These are phyloP conservation scores for Pythium myriotylum DNA, from an alignment of 352 stramenopile genomes.

Conservation along the genomic window DNA sequence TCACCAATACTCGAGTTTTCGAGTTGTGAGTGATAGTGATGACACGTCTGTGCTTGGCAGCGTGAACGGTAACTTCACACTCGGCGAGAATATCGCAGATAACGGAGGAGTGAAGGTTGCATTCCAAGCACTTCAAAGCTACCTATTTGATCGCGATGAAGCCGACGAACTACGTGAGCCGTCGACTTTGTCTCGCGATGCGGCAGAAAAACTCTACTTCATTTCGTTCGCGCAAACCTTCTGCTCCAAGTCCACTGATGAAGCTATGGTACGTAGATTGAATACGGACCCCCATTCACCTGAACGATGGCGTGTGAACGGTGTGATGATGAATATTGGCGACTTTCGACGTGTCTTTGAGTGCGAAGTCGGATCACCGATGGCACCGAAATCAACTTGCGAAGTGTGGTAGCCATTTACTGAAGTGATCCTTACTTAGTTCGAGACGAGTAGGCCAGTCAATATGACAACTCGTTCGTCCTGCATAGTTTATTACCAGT, in stretches of 20 bases:
- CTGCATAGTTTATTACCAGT: background rate
- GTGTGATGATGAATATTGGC: slow-evolving; percentile 72
- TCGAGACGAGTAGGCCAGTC: too few relatives aligned
- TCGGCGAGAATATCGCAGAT: slow-evolving; percentile 87
- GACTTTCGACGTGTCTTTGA: slow-evolving; percentile 69
- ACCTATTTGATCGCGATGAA: slow-evolving; percentile 35
- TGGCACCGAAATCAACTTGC: slow-evolving; percentile 77
- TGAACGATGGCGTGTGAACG: slow-evolving; percentile 77
- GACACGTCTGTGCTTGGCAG: slow-evolving; percentile 49
- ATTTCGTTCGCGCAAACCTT: slow-evolving; percentile 77
- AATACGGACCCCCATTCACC: slow-evolving; percentile 68
- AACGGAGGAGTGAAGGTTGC: slow-evolving; percentile 79
- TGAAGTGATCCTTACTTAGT: background rate
- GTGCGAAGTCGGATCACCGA: slow-evolving; percentile 50
- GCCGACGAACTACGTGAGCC: slow-evolving; percentile 21
- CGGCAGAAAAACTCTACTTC: slow-evolving; percentile 72
- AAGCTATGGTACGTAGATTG: slow-evolving; percentile 49
- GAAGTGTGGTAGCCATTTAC: slow-evolving; percentile 59
- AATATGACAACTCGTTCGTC: too few relatives aligned
- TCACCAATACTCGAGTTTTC: slow-evolving; percentile 60
- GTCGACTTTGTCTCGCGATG: slow-evolving; percentile 21
- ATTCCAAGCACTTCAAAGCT: slow-evolving; percentile 59
- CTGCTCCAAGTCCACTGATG: slow-evolving; percentile 66
- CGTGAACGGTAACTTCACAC: slow-evolving; percentile 79
- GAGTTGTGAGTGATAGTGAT: slow-evolving; percentile 44